A percentile compares a stretch with the other conserved stretches of the same genome.
Conservation (phyloP, 1,284 basidiomycete species). For the Trametes hirsuta region DNA sequence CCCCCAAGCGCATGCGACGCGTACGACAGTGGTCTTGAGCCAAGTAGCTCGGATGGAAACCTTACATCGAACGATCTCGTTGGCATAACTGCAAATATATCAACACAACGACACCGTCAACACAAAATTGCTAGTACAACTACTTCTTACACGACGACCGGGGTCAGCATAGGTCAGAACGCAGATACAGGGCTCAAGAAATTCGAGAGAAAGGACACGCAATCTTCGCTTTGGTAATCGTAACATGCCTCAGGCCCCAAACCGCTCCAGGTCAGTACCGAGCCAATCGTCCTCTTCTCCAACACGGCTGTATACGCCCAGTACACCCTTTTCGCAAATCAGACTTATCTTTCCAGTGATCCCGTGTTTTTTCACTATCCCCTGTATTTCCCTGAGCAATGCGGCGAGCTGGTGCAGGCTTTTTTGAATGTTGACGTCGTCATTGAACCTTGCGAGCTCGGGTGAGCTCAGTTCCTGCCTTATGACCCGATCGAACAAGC, state of each 20-base stretch:
- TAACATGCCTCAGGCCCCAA: background rate
- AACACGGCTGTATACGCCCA: conserved; percentile 8
- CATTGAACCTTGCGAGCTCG: conserved; percentile 25
- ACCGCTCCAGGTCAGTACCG: conserved; percentile 10
- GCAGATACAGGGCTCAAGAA: too few species aligned
- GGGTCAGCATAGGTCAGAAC: background rate
- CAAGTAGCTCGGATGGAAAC: too few species aligned
- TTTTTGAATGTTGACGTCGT: conserved; percentile 34
- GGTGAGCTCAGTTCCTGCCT: conserved; percentile 43
- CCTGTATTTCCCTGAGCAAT: conserved; percentile 48
- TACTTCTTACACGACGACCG: background rate
- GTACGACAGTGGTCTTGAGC: too few species aligned
- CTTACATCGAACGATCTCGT: too few species aligned
- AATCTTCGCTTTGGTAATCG: background rate
- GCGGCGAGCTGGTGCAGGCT: conserved; percentile 43
- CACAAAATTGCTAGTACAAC: too few species aligned
- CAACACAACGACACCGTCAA: too few species aligned
- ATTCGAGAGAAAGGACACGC: background rate
- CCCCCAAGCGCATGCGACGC: too few species aligned
- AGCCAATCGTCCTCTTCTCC: conserved; percentile 8
- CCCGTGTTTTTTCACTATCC: conserved; percentile 47
- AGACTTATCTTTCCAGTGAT: conserved; percentile 40
- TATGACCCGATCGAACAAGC: conserved; percentile 43
- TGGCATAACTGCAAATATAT: too few species aligned
- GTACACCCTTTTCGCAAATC: conserved; percentile 19